Evolutionary conservation across 2,329 filamentous ascomycete genomes (phyloP), one percentile per base, ranked within the genome.

Genomic region (Xylaria sp.): DNA sequence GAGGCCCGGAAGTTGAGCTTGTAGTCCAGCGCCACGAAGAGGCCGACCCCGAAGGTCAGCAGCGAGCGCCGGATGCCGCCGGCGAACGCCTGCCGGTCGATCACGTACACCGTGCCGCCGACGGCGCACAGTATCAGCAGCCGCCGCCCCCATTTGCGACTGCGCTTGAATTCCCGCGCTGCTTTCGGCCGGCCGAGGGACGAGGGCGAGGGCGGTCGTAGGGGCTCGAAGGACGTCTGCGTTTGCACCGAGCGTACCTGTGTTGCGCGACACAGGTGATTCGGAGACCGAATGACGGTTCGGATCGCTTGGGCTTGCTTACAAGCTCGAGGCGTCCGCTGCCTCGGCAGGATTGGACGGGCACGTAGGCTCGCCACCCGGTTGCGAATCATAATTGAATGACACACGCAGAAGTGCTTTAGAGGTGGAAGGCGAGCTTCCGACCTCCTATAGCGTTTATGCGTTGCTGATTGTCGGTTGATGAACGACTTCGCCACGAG

Each of bases 1-100:
- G 91, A 77, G 5, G 90, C 82, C 5, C 91, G 85, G 73, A 99
- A 99, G 74, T 99, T 97, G 72, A 97, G 78, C 76, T 97, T 97
- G 78, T 99, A 97, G 76, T 99, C 94, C 20, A 92, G 68, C 1
- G 92, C 93, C 16, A 96, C 89, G 42, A 92, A 69, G 9, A 96
- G 76, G 7, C 92, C 93, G 2, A 85, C 85, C 39, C 82, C 80
- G 71, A 97, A 96, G 0, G 94, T 97, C 39, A 89, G 88, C 39
- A 89, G 72, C 20, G 90, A 93, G 51, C 94, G 89, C 37, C 82
- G 85, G 21, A 96, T 75, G 11, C 90, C 88, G 1, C 90, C 88
- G 46, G 91, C 90, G 72, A 94, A 95, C 67, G 90, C 79, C 60
- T 88, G 82, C 13, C 73, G 82, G 73, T 99, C 94, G 56, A 88